Percentiles rank a stretch among this genome's conserved stretches.
Conservation (phyloP, 129 eudicot species). For the Pulicaria dysenterica region DNA sequence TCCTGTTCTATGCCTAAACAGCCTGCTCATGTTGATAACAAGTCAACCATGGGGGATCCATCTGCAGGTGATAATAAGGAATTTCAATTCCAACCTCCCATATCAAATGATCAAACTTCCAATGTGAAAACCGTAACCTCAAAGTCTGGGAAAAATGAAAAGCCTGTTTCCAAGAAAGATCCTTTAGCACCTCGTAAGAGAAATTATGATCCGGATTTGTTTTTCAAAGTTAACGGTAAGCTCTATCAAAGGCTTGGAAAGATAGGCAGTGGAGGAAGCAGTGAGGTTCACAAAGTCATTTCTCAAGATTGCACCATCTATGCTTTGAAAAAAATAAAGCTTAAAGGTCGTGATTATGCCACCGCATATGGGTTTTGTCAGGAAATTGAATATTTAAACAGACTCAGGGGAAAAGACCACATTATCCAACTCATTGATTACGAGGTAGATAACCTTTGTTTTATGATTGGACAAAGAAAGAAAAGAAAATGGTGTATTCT, state of each 20-base stretch:
- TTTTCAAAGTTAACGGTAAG: slow-evolving; percentile 94
- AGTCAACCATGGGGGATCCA: slow-evolving; percentile 43
- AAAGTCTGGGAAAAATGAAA: slow-evolving; percentile 59
- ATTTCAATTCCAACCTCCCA: slow-evolving; percentile 47
- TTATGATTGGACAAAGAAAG: neutral
- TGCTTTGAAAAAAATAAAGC: slow-evolving; percentile 96
- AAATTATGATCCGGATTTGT: slow-evolving; percentile 72
- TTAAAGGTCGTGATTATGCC: slow-evolving; percentile 99
- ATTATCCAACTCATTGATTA: slow-evolving; percentile 92
- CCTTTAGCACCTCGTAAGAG: slow-evolving; percentile 71
- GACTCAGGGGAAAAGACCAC: slow-evolving; percentile 79
- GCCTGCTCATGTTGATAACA: slow-evolving; percentile 38
- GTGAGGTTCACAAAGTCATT: slow-evolving; percentile 98
- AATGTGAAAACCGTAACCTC: slow-evolving; percentile 53
- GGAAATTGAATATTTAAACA: slow-evolving; percentile 84
- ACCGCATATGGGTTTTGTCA: slow-evolving; percentile 98
- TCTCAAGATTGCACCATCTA: slow-evolving; percentile 86
- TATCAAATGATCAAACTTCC: slow-evolving; percentile 41
- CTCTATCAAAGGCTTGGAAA: slow-evolving; percentile 98
- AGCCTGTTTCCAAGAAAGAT: slow-evolving; percentile 55
- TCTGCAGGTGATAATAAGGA: slow-evolving; percentile 38
- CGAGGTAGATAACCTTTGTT: slow-evolving; percentile 51
- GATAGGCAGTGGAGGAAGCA: slow-evolving; percentile 99
- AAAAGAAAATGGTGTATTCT: slow-evolving; percentile 8
- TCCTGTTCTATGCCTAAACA: slow-evolving; percentile 38